Conservation (phyloP, 176 grass and related monocot species). For the Paspalum vaginatum region DNA sequence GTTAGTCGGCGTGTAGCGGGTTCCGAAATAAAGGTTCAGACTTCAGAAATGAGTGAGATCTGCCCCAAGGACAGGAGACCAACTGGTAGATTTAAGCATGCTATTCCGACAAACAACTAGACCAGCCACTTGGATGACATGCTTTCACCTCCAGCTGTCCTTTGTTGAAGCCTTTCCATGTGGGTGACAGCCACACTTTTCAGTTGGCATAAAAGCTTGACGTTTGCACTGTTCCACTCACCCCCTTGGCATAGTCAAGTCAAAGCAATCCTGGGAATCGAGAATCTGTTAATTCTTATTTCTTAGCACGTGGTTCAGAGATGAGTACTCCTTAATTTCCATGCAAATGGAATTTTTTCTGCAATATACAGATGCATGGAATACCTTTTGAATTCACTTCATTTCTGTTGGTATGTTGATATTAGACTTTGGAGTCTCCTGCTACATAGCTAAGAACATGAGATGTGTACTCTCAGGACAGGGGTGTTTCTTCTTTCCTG, state of each 20-base stretch:
- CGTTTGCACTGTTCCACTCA: slow-evolving; percentile 48
- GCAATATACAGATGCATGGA: background rate
- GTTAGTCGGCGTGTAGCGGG: slow-evolving; percentile 27
- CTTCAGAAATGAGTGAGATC: slow-evolving; percentile 46
- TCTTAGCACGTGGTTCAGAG: slow-evolving; percentile 8
- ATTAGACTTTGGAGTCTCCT: slow-evolving; percentile 11
- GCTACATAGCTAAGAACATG: background rate
- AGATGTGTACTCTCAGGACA: slow-evolving; percentile 21
- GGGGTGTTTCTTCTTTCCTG: slow-evolving; percentile 18
- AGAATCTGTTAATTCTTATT: background rate
- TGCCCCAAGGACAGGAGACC: slow-evolving; percentile 62
- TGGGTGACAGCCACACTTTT: slow-evolving; percentile 62
- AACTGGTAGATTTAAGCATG: slow-evolving; percentile 46
- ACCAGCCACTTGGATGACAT: slow-evolving; percentile 56
- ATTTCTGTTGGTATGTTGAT: background rate
- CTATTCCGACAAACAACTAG: slow-evolving; percentile 40
- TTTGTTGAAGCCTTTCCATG: slow-evolving; percentile 54
- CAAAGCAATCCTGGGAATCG: slow-evolving; percentile 33
- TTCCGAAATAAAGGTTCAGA: slow-evolving; percentile 41
- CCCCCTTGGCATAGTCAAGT: slow-evolving; percentile 56
- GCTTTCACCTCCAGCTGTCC: slow-evolving; percentile 61
- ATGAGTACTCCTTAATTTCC: slow-evolving; percentile 20
- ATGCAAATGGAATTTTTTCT: slow-evolving; percentile 11
- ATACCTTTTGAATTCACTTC: background rate
- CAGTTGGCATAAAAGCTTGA: slow-evolving; percentile 47